Evolutionary conservation across 805 yeast genomes (phyloP).

Genomic region (Candida sakaeoensis): DNA sequence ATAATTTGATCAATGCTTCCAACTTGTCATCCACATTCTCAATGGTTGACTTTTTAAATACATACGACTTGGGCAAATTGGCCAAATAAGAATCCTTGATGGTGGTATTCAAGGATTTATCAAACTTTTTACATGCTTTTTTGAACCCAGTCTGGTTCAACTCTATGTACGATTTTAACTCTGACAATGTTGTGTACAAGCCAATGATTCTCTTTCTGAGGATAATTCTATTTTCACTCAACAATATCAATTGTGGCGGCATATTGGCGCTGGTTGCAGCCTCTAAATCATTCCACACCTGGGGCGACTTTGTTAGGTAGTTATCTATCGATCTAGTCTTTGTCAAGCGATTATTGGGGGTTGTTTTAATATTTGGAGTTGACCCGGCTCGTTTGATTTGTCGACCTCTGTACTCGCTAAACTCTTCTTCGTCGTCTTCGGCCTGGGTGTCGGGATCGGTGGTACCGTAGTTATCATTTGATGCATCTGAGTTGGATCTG

Average conservation of each 20-base stretch:
- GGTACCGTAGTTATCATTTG: conserved; percentile 17
- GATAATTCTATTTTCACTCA: conserved; percentile 49
- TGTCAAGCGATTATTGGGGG: conserved; percentile 6
- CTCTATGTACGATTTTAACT: conserved; percentile 48
- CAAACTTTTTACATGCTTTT: conserved; percentile 52
- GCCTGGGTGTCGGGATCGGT: conserved; percentile 34
- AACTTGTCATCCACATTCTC: conserved; percentile 29
- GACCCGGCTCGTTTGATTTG: conserved; percentile 12
- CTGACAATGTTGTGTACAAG: conserved; percentile 43
- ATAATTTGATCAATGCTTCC: conserved; percentile 27
- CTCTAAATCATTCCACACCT: conserved; percentile 28
- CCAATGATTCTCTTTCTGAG: conserved; percentile 45
- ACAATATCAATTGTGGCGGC: conserved; percentile 31
- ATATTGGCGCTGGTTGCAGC: conserved; percentile 16
- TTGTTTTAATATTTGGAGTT: conserved; percentile 6
- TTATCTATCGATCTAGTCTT: conserved; percentile 26
- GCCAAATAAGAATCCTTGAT: conserved; percentile 41
- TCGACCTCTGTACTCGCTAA: conserved; percentile 24
- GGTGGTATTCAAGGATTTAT: conserved; percentile 44
- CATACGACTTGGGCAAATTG: conserved; percentile 43
- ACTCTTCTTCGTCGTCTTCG: conserved; percentile 27
- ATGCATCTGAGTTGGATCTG: conserved; percentile 16
- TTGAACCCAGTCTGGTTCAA: conserved; percentile 51
- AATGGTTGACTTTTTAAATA: conserved; percentile 34
- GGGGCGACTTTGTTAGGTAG: conserved; percentile 31